These are phyloP conservation scores for Rubia yunnanensis DNA, from an alignment of 257 asterid genomes.

Conservation along the genomic window DNA sequence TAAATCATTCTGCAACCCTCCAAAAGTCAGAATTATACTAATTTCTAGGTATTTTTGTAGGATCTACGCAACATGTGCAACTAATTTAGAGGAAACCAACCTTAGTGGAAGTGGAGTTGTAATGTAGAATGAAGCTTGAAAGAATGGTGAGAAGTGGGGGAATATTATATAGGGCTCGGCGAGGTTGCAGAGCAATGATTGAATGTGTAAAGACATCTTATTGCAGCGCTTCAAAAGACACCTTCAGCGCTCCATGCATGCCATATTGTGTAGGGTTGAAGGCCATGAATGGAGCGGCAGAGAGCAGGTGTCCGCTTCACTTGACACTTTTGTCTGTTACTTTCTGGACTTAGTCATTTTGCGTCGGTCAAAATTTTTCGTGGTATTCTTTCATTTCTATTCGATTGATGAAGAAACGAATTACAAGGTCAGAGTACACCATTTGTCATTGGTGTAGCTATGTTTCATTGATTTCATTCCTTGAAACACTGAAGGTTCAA, in stretches of 20 bases:
- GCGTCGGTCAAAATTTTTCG: no score
- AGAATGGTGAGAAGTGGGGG: background rate
- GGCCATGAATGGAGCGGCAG: constrained; percentile 9
- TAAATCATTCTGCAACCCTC: background rate
- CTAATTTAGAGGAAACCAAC: background rate
- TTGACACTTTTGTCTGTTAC: background rate
- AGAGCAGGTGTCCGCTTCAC: background rate
- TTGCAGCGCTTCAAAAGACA: constrained; percentile 8
- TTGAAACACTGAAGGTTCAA: no score
- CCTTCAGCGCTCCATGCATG: constrained; percentile 9
- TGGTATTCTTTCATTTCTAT: no score
- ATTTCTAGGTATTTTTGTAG: background rate
- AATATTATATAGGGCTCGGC: background rate
- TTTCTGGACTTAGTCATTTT: background rate
- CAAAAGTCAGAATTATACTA: background rate
- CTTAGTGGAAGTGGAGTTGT: background rate
- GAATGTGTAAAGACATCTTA: background rate
- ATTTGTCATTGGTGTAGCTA: no score
- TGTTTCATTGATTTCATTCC: no score
- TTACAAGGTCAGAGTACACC: no score
- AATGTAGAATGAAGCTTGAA: background rate
- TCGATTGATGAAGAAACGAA: no score
- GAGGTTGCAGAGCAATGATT: background rate
- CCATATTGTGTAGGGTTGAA: background rate
- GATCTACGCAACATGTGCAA: no score